A percentile compares a stretch with the other conserved stretches of the same genome.
These are phyloP conservation scores for Candida endomychidarum DNA, from an alignment of 805 yeast species.

Conservation along the genomic window DNA sequence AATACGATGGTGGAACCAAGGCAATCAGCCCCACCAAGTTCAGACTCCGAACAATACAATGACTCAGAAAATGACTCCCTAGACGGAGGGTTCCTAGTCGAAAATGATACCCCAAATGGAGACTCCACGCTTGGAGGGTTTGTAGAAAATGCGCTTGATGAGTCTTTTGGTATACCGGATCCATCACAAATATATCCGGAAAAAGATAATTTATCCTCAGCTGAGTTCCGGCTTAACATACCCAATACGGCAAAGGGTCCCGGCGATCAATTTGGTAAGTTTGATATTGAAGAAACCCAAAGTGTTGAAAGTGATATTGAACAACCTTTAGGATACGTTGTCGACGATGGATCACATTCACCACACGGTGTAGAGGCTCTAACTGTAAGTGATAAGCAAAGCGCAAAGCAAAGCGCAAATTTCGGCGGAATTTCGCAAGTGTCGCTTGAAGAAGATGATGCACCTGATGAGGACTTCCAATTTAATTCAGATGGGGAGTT, in stretches of 20 bases:
- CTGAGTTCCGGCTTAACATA: no score
- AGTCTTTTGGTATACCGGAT: no score
- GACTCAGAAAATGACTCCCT: conserved; percentile 8
- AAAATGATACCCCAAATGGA: no score
- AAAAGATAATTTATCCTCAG: no score
- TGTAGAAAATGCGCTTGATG: neutral
- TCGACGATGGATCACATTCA: neutral
- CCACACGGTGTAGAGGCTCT: neutral
- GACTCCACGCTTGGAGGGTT: no score
- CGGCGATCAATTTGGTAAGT: neutral
- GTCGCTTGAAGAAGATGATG: no score
- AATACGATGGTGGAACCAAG: no score
- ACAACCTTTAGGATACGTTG: no score
- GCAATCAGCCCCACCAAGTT: no score
- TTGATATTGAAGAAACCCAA: conserved; percentile 4
- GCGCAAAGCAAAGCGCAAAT: conserved; percentile 8
- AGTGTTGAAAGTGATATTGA: conserved; percentile 3
- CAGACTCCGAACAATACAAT: neutral
- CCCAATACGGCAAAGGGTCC: neutral
- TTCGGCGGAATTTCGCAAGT: conserved; percentile 1
- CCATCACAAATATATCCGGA: no score
- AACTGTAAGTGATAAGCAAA: no score
- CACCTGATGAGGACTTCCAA: conserved; percentile 4
- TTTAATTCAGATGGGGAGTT: conserved; percentile 20
- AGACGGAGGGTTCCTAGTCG: conserved; percentile 12